Percentiles rank a stretch among this genome's conserved stretches.
These are phyloP conservation scores for Boletus subcaerulescens DNA, from an alignment of 768 basidiomycete species.

Conservation along the genomic window DNA sequence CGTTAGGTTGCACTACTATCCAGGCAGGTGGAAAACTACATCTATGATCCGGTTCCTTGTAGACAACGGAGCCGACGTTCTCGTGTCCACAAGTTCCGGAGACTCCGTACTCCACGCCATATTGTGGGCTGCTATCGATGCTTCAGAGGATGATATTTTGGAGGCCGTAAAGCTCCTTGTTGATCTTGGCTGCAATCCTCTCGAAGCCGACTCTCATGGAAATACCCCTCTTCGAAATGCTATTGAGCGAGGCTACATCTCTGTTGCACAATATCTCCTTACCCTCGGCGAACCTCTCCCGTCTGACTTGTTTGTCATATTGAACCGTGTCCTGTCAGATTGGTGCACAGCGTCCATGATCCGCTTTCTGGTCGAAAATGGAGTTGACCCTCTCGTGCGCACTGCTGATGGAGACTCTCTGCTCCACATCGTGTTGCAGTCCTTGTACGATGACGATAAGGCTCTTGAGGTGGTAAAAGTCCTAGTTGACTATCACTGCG, in stretches of 20 bases:
- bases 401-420: not conserved
- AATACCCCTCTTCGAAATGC: not conserved
- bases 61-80: not conserved
- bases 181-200: not conserved
- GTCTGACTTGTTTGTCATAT: not conserved
- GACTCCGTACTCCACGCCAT: not conserved
- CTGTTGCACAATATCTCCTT: not conserved
- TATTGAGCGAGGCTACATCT: not conserved
- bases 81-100: not conserved
- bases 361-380: not conserved
- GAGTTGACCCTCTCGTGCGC: not conserved
- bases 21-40: not conserved
- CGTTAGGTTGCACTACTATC: not conserved
- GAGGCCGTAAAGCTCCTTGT: not conserved
- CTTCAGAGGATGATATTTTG: not conserved
- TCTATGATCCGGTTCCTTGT: not conserved
- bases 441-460: not conserved
- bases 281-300: not conserved
- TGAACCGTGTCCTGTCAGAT: not conserved
- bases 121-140: not conserved
- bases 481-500: not conserved
- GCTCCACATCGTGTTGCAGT: not conserved
- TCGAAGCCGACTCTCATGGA: not conserved
- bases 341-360: not conserved
- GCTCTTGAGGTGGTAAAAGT: not conserved